Evolutionary conservation across 2,329 filamentous ascomycete species (phyloP), one percentile per base, ranked within the genome.

Genomic region (Malbranchea cinnamomea): DNA sequence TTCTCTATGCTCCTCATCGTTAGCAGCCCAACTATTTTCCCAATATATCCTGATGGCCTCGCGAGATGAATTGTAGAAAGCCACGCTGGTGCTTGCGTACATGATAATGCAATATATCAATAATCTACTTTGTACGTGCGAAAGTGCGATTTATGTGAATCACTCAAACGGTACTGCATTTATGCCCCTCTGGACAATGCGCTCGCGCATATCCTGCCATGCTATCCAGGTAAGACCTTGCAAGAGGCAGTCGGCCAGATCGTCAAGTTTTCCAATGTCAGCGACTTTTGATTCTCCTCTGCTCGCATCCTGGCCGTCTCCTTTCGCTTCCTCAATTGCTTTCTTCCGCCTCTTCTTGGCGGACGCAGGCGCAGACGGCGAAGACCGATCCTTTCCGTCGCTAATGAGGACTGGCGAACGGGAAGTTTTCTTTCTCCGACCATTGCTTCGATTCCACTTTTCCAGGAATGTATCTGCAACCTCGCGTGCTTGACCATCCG

Each of bases 171-270:
- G 32, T 22, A 49, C 31, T 3, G 32, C 44, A 19, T 30, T 20
- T 1, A 41, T 2, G 1, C 48, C 50, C 18, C 45, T 43, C 2
- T 28, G 30, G 8, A 33, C 34, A 27, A 57, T 30, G 9, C 41
- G 34, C 22, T 47, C 41, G 23, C 47, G 41, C 45, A 49, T 52
- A 6, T 37, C 45, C 46, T 83, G 71, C 82, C 82, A 91, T 36
- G 73, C 64, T 21, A 82, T 52, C 73, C 78, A 87, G 2, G 79
- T 74, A 35, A 82, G 62, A 2, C 74, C 82, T 50, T 91, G 82
- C 31, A 89, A 49, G 15, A 89, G 56, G 47, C 75, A 79, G 56
- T 91, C 82, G 0, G 81, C 78, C 28, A 91, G 54, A 56, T 91
- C 82, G 51, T 91, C 82, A 31, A 87, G 52, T 52, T 89, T 89